Evolutionary conservation across 148 eudicot species (phyloP), one percentile per base, ranked within the genome.

Genomic region (Rhododendron williamsianum): DNA sequence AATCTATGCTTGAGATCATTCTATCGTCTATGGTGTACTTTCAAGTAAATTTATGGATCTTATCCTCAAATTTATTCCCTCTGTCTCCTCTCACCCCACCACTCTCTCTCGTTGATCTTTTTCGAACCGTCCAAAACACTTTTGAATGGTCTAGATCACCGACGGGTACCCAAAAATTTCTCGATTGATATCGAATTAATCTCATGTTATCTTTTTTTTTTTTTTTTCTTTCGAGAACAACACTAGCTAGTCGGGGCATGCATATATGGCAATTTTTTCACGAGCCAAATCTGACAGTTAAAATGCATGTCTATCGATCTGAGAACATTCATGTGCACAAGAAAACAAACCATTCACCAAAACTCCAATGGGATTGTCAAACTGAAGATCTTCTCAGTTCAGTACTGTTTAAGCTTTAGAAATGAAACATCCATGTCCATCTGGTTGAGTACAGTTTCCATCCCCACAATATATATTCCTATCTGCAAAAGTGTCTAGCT

Each of bases 251-350:
- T 46, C 60, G 16, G 21, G 21, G 21, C 23, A 54, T 54, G 60
- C 23, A 54, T 41, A 41, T 41, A 41, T 54, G 60, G 60, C 19
- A 54, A 54, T 16, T 18, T 16, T 41, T 0, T 18, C 60, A 54
- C 21, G 21, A 54, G 60, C 21, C 60, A 54, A 30, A 71, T 71
- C 76, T 33, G 76, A 71, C 21, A 71, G 76, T 30, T 6, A 71
- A 71, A 71, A 33, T n/a, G 27, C 27, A 27, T 27, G 76, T 71
- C 15, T 18, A 11, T 71, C 60, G 21, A 0, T 54, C 76, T 71
- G 76, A 71, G 76, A 71, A 71, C 41, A 71, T 71, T 71, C 76
- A 71, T 71, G 76, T 71, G 76, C 76, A 71, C 8, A 27, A 71
- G 76, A 71, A 71, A 71, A 71, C 76, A 12, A 71, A 33, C 12